Conservation (phyloP, 306 rosid genomes). For the Vigna hirtella region DNA sequence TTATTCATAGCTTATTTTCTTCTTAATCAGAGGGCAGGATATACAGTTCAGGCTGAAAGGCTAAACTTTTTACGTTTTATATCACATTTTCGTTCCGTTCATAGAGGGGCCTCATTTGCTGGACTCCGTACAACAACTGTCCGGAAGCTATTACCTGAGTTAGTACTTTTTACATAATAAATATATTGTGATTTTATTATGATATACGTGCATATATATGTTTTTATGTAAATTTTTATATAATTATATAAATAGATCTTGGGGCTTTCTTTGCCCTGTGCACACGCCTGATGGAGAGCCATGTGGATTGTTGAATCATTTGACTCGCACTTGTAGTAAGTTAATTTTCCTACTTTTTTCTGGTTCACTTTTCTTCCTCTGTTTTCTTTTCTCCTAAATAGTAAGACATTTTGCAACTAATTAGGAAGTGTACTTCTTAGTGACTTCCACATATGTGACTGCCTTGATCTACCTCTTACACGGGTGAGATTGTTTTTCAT, state of each 20-base stretch:
- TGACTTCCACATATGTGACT: neutral
- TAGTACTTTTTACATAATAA: constrained; percentile 46
- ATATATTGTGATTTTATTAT: constrained; percentile 5
- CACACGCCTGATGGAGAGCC: constrained; percentile 99
- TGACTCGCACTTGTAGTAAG: constrained; percentile 83
- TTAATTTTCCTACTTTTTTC: constrained; percentile 33
- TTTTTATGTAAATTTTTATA: constrained; percentile 10
- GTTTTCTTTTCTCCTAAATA: too few relatives aligned
- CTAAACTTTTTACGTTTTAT: constrained; percentile 84
- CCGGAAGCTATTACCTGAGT: constrained; percentile 96
- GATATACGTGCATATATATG: neutral
- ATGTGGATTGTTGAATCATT: constrained; percentile 95
- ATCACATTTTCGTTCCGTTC: constrained; percentile 95
- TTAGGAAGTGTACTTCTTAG: neutral
- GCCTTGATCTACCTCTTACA: neutral
- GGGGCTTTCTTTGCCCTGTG: constrained; percentile 99
- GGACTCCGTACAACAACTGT: constrained; percentile 96
- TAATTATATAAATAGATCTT: constrained; percentile 62
- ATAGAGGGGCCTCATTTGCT: constrained; percentile 97
- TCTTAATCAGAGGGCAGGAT: constrained; percentile 80
- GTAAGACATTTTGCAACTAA: neutral
- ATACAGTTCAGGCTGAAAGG: constrained; percentile 89
- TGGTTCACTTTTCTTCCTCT: neutral
- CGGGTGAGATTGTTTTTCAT: neutral
- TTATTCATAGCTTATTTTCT: constrained; percentile 44